phyloP scores from a whole-genome alignment of 768 basidiomycete genomes.

The Heimioporus sp. region DNA sequence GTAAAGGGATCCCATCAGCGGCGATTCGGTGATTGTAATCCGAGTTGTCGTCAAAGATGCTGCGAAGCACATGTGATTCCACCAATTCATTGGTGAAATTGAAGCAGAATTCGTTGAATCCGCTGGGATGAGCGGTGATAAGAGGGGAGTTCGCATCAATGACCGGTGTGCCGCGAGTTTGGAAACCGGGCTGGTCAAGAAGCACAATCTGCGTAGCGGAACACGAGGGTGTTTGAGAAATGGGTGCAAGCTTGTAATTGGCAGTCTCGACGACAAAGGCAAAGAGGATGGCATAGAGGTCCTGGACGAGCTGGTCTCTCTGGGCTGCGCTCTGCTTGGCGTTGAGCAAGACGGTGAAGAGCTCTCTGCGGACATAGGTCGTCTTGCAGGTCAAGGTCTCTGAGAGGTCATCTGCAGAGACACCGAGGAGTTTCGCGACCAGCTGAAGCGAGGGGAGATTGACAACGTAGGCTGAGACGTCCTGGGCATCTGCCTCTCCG shows the following conservation, averaged over 20 bases:
- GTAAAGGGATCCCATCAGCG: conserved; percentile 53
- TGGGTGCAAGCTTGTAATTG: conserved; percentile 54
- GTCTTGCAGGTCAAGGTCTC: conserved; percentile 56
- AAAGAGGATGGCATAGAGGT: conserved; percentile 63
- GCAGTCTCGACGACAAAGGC: conserved; percentile 62
- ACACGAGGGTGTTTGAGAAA: conserved; percentile 37
- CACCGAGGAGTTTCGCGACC: conserved; percentile 48
- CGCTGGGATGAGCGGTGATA: conserved; percentile 53
- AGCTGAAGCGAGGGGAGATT: conserved; percentile 50
- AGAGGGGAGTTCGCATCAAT: conserved; percentile 46
- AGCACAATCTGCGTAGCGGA: conserved; percentile 48
- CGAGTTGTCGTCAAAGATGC: conserved; percentile 49
- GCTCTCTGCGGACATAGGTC: conserved; percentile 55
- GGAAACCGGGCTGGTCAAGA: conserved; percentile 57
- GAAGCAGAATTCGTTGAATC: conserved; percentile 59
- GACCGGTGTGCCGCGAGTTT: conserved; percentile 45
- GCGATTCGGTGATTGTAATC: conserved; percentile 44
- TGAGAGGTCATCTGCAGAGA: conserved; percentile 51
- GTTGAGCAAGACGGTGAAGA: conserved; percentile 55
- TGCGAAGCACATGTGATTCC: conserved; percentile 55
- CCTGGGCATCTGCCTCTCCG: conserved; percentile 50
- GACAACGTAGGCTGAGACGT: conserved; percentile 50
- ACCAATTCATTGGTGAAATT: conserved; percentile 60
- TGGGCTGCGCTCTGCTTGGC: conserved; percentile 49
- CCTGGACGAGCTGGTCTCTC: conserved; percentile 53